Percentiles rank a stretch among this genome's conserved stretches.
phyloP scores from a whole-genome alignment of 116 monocot genomes.

The Posidonia oceanica region DNA sequence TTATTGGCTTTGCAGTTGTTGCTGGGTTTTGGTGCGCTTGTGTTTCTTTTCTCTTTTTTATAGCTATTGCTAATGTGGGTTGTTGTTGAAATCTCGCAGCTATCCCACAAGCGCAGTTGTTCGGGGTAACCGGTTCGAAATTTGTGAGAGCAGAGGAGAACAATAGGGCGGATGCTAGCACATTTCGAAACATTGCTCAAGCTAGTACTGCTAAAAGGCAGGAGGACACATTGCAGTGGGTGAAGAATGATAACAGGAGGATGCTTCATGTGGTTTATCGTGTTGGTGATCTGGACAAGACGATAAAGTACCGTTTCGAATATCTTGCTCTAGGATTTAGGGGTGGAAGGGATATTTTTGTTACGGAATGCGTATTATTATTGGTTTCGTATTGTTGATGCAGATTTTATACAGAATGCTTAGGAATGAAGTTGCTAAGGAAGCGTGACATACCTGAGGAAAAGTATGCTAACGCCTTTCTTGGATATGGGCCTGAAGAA shows the following conservation, averaged over 20 bases:
- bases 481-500: conserved; percentile 89
- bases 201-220: conserved; percentile 31
- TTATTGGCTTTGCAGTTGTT: too few species aligned
- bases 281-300: conserved; percentile 82
- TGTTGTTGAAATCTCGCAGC: conserved; percentile 10
- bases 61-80: too few species aligned
- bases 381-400: conserved; percentile 6
- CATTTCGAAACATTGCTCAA: conserved; percentile 33
- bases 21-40: neutral
- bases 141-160: conserved; percentile 12
- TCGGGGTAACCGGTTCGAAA: conserved; percentile 13
- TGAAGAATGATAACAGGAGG: conserved; percentile 57
- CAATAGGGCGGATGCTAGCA: conserved; percentile 11
- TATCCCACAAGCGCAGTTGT: conserved; percentile 22
- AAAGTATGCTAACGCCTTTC: conserved; percentile 81
- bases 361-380: too few species aligned
- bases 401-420: conserved; percentile 87
- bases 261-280: conserved; percentile 88
- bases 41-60: neutral
- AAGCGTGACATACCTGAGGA: conserved; percentile 85
- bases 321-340: neutral
- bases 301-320: conserved; percentile 50
- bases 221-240: conserved; percentile 58
- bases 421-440: conserved; percentile 81
- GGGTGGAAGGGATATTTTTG: too few species aligned